Conservation (phyloP, 2,329 filamentous ascomycete species). For the Botrytis pseudocinerea region DNA sequence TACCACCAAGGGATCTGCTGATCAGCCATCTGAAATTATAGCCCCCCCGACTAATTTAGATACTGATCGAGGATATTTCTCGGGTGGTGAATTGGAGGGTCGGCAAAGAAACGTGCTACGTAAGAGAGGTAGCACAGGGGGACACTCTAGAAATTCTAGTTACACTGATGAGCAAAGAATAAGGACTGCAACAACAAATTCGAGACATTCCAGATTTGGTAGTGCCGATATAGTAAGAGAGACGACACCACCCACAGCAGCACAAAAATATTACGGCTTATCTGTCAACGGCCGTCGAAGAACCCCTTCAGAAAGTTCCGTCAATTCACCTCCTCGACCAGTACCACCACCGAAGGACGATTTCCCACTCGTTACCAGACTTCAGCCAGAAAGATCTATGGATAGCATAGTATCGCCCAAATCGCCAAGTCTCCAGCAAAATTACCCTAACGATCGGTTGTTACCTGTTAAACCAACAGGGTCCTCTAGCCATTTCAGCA, state of each 20-base stretch:
- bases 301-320: constrained; percentile 51
- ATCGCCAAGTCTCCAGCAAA: constrained; percentile 49
- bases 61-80: constrained; percentile 85
- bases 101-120: constrained; percentile 77
- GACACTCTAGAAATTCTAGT: constrained; percentile 71
- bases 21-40: constrained; percentile 38
- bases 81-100: constrained; percentile 78
- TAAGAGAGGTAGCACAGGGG: constrained; percentile 66
- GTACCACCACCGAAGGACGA: constrained; percentile 57
- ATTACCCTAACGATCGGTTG: constrained; percentile 51
- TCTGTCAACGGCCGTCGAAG: constrained; percentile 38
- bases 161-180: constrained; percentile 73
- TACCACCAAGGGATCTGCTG: constrained; percentile 37
- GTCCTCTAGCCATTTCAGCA: constrained; percentile 62
- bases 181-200: constrained; percentile 64
- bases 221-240: constrained; percentile 76
- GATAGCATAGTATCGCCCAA: constrained; percentile 39
- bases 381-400: constrained; percentile 47
- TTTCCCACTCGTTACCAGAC: constrained; percentile 60
- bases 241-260: constrained; percentile 58
- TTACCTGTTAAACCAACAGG: constrained; percentile 46
- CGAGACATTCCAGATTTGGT: constrained; percentile 74
- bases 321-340: constrained; percentile 62
- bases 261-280: constrained; percentile 68
- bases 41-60: constrained; percentile 52